These are phyloP conservation scores for Lactarius sanguifluus DNA, from an alignment of 768 basidiomycete genomes.

Conservation along the genomic window DNA sequence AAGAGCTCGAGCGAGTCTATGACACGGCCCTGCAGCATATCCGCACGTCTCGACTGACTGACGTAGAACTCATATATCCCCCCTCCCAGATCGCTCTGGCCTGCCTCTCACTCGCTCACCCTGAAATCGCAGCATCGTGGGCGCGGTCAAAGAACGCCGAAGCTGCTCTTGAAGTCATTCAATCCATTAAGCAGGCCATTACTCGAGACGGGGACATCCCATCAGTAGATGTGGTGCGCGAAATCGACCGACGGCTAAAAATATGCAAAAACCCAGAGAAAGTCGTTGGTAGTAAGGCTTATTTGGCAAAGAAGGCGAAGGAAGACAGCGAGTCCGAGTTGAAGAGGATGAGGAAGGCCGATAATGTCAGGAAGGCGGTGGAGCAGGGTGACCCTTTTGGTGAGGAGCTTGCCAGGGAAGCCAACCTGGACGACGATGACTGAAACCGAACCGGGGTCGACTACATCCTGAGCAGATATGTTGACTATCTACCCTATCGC, in stretches of 20 bases:
- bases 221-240: constrained; percentile 81
- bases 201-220: constrained; percentile 56
- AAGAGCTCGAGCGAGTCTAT: constrained; percentile 56
- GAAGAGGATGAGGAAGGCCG: constrained; percentile 54
- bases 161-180: constrained; percentile 43
- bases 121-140: constrained; percentile 64
- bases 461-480: neutral
- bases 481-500: constrained; percentile 4
- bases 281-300: constrained; percentile 85
- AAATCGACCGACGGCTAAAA: constrained; percentile 83
- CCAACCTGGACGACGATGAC: constrained; percentile 32
- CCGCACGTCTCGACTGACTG: constrained; percentile 81
- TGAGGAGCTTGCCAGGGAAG: constrained; percentile 45
- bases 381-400: constrained; percentile 72
- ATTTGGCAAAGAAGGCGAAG: constrained; percentile 66
- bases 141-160: constrained; percentile 44
- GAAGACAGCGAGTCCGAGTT: constrained; percentile 67
- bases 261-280: constrained; percentile 96
- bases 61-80: constrained; percentile 86
- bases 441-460: constrained; percentile 8
- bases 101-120: constrained; percentile 63
- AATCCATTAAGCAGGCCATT: constrained; percentile 58
- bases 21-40: constrained; percentile 65
- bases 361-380: constrained; percentile 53
- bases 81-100: constrained; percentile 94